Base-by-base conservation (phyloP, 2,329 filamentous ascomycete species). In the Aspergillus nomiae region DNA sequence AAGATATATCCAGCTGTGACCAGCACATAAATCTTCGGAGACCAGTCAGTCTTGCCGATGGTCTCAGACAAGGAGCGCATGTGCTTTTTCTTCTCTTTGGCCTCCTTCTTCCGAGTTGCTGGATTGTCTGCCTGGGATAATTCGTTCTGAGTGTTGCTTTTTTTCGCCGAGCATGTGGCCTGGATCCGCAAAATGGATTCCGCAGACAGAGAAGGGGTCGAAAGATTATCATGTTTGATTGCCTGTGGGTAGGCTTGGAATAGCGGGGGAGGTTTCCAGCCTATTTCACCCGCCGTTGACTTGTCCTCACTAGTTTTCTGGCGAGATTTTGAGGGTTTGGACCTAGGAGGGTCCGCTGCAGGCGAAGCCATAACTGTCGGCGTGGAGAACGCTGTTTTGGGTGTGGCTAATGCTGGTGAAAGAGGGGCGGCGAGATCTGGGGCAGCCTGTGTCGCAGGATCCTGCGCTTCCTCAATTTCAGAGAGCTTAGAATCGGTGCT, bases 181-280 rank as follows among this genome's bases (percentile, higher is more conserved):
- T 77, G 83, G 66, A 86, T 78, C 63, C 89, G 86, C 57, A 92
- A 75, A 54, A 95, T 86, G 1, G 85, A 78, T 64, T 96, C 93
- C 1, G 90, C 85, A 1, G 90, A 87, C 12, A 90, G 78, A 2
- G 85, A 86, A 43, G 90, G 89, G 19, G 90, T 85, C 30, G 89
- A 85, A 3, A 96, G 81, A 19, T 85, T 87, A 12, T 87, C 88
- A 75, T 95, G 87, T 71, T 91, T 93, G 68, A 92, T 85, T 3
- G 92, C 88, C 76, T 96, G 93, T 0, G 92, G 90, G 74, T 93
- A 96, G 14, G 92, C 92, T 75, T 96, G 91, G 75, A 94, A 96
- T 14, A 97, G 80, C 2, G 92, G 91, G 8, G 92, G 91, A 19
- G 89, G 86, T 61, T 87, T 85, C 89, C 89, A 92, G 14, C 69